These are phyloP conservation scores for Vicia faba DNA, from an alignment of 306 rosid species.

Conservation along the genomic window DNA sequence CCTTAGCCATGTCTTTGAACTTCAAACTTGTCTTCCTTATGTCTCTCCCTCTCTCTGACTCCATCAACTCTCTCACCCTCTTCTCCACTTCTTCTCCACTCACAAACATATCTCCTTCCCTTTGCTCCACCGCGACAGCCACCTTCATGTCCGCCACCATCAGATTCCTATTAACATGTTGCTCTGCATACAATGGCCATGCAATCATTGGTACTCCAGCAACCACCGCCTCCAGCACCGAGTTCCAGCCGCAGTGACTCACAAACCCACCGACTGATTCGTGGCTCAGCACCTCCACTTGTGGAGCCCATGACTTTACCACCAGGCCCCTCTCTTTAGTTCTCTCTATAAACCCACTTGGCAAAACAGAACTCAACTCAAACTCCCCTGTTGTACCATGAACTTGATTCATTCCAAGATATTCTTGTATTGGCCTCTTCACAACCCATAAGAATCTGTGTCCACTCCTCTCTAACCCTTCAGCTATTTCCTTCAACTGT, in stretches of 20 bases:
- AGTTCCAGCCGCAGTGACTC: slow-evolving; percentile 13
- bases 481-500: slow-evolving; percentile 13
- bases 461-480: slow-evolving; percentile 13
- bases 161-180: slow-evolving; percentile 6
- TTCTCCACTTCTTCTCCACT: slow-evolving; percentile 2
- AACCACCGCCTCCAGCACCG: background rate
- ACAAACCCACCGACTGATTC: background rate
- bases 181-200: slow-evolving; percentile 4
- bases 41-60: background rate
- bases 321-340: slow-evolving; percentile 5
- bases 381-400: background rate
- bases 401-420: background rate
- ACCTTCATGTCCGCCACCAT: slow-evolving; percentile 8
- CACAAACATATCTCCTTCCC: slow-evolving; percentile 8
- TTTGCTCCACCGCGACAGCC: background rate
- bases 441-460: slow-evolving; percentile 14
- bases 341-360: slow-evolving; percentile 6
- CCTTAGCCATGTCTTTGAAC: background rate
- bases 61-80: slow-evolving; percentile 4
- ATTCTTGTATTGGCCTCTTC: background rate
- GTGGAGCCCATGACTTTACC: slow-evolving; percentile 4
- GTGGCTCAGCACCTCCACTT: background rate
- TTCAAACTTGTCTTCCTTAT: background rate
- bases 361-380: background rate
- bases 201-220: slow-evolving; percentile 16